Evolutionary conservation across 140 eudicot species (phyloP).

Genomic region (Bidens hawaiensis): DNA sequence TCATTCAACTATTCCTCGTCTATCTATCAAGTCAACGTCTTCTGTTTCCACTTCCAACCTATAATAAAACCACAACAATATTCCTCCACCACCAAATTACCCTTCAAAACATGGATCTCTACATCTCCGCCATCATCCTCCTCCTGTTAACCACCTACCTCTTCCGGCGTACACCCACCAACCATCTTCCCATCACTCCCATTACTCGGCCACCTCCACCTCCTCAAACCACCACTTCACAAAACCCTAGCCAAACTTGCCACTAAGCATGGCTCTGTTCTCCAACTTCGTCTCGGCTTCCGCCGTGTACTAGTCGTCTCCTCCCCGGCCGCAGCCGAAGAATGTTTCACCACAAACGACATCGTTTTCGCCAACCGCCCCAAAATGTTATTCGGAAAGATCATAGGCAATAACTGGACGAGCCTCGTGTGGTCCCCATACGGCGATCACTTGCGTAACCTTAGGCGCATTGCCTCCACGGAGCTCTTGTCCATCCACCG

Average conservation of each 20-base stretch:
- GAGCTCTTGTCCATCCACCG: conserved; percentile 48
- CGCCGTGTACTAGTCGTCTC: conserved; percentile 58
- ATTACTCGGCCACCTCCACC: conserved; percentile 63
- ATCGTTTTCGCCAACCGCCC: conserved; percentile 74
- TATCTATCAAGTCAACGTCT: too few relatives aligned
- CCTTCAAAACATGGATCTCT: conserved; percentile 12
- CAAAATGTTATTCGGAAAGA: conserved; percentile 36
- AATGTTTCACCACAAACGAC: conserved; percentile 67
- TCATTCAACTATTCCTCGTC: too few relatives aligned
- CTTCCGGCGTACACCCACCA: conserved; percentile 45
- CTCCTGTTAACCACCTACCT: conserved; percentile 23
- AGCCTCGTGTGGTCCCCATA: conserved; percentile 54
- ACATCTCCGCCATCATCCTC: not conserved
- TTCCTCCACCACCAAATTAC: too few relatives aligned
- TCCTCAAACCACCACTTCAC: conserved; percentile 46
- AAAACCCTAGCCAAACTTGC: conserved; percentile 43
- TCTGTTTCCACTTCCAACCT: too few relatives aligned
- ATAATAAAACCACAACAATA: too few relatives aligned
- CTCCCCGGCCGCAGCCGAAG: conserved; percentile 74
- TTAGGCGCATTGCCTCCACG: conserved; percentile 44
- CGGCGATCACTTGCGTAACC: conserved; percentile 70
- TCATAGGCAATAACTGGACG: conserved; percentile 44
- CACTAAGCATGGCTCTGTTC: conserved; percentile 44
- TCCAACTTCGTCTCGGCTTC: conserved; percentile 46
- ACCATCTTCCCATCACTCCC: conserved; percentile 49